phyloP scores from a whole-genome alignment of 148 eudicot species.

The Chenopodium berlandieri region DNA sequence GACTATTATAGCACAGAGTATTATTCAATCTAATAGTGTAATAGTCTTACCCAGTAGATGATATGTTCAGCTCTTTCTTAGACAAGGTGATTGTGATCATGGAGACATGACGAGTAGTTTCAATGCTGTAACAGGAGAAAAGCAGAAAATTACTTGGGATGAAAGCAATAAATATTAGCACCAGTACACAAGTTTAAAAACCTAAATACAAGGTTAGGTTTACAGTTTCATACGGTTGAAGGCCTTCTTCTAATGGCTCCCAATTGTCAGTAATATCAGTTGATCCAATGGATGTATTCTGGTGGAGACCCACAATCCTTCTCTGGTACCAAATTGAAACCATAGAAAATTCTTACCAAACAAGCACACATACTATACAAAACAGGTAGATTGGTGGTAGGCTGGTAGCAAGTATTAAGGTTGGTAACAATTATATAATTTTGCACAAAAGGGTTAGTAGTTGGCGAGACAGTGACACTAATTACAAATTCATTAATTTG shows the following conservation, averaged over 20 bases:
- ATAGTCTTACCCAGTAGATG: slow-evolving; percentile 50
- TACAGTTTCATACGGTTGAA: slow-evolving; percentile 46
- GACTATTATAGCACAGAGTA: no score
- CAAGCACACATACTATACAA: not conserved
- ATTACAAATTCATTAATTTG: not conserved
- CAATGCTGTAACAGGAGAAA: slow-evolving; percentile 40
- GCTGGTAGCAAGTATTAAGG: not conserved
- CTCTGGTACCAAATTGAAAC: slow-evolving; percentile 35
- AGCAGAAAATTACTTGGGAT: not conserved
- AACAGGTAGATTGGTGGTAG: not conserved
- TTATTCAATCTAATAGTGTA: not conserved
- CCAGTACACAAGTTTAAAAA: not conserved
- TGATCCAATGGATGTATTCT: slow-evolving; percentile 54
- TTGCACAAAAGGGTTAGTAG: not conserved
- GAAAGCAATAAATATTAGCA: not conserved
- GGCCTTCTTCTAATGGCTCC: slow-evolving; percentile 80
- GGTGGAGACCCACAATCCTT: slow-evolving; percentile 62
- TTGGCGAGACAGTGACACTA: not conserved
- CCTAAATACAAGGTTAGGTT: not conserved
- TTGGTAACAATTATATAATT: not conserved
- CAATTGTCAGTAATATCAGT: slow-evolving; percentile 60
- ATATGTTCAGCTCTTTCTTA: slow-evolving; percentile 54
- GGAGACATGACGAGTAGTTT: slow-evolving; percentile 77
- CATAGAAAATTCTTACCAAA: not conserved
- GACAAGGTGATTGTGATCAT: slow-evolving; percentile 63